These are phyloP conservation scores for Exophiala alcalophila DNA, from an alignment of 2,329 filamentous ascomycete genomes.

Conservation along the genomic window DNA sequence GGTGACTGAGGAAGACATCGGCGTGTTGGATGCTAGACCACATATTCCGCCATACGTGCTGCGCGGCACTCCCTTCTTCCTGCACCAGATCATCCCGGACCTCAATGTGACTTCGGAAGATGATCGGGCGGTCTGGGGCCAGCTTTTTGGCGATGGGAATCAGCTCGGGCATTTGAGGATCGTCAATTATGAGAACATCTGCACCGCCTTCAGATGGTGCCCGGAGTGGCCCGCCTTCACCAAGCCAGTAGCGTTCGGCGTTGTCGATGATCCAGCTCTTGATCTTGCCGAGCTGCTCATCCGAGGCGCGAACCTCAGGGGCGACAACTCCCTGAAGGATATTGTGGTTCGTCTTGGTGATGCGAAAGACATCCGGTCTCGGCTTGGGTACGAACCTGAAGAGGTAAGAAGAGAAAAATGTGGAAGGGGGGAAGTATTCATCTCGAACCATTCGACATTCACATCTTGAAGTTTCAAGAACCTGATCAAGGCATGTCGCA, in stretches of 20 bases:
- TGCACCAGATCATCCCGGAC: slow-evolving; percentile 71
- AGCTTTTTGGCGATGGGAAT: slow-evolving; percentile 70
- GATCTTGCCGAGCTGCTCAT: slow-evolving; percentile 61
- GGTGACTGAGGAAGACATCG: slow-evolving; percentile 80
- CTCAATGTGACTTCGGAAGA: slow-evolving; percentile 81
- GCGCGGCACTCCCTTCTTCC: slow-evolving; percentile 62
- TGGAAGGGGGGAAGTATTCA: background rate
- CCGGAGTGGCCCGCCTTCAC: slow-evolving; percentile 63
- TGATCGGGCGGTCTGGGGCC: slow-evolving; percentile 70
- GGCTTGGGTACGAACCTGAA: slow-evolving; percentile 70
- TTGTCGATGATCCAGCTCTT: slow-evolving; percentile 71
- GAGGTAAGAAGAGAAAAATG: background rate
- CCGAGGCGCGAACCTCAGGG: slow-evolving; percentile 61
- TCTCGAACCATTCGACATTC: slow-evolving; percentile 67
- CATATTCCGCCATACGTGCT: slow-evolving; percentile 71
- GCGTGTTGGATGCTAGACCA: slow-evolving; percentile 68
- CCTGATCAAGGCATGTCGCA: slow-evolving; percentile 74
- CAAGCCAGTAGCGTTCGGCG: slow-evolving; percentile 71
- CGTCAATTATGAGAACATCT: slow-evolving; percentile 74
- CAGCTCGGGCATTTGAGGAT: slow-evolving; percentile 78
- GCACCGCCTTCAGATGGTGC: slow-evolving; percentile 67
- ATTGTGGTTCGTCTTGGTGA: slow-evolving; percentile 86
- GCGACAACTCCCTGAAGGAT: slow-evolving; percentile 76
- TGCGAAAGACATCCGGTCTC: slow-evolving; percentile 72
- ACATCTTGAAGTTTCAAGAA: slow-evolving; percentile 66